Base-by-base conservation (phyloP, 1,139 yeast genomes). In the Saccharomyces hybrid region DNA sequence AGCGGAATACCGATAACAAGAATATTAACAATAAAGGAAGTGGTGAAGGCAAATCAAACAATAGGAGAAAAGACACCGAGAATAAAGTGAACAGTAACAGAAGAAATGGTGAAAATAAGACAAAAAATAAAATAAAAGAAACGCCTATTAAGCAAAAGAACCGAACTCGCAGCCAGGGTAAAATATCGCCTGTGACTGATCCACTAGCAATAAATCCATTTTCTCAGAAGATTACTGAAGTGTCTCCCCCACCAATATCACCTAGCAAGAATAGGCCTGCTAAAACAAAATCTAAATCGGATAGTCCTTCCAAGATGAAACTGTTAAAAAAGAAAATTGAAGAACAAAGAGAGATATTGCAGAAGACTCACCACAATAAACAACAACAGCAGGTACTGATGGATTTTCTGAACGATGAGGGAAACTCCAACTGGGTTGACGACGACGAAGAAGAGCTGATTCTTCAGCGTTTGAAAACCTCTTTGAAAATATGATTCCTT, bases 301-400 rank as follows among this genome's bases (percentile, higher is more conserved):
- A 44, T 51, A 38, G 48, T 34, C 14, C 47, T 9, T 31, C 49
- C 13, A 58, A 59, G 47, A 38, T 54, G 19, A 63, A 56, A 3
- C 27, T 63, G 8, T 52, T 68, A 47, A 65, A 64, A 58, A 59
- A 60, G 51, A 68, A 59, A 52, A 65, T 69, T 28, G 70, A 62
- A 31, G 69, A 69, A 50, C 71, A 68, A 52, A 61, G 56, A 47
- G 51, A 53, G 29, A 62, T 68, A 26, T 54, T 60, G 9, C 56
- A 61, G 29, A 60, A 58, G 29, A 59, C 56, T 14, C 57, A 59
- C 41, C 68, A 62, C 50, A 61, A 67, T 47, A 59, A 61, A 19
- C 57, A 65, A 54, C 71, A 68, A 51, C 52, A 62, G 47, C 55
- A 63, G 48, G 54, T 68, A 49, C 51, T 68, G 32, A 58, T 62